Conservation (phyloP, 2,329 filamentous ascomycete species). For the Pseudocercospora vitis region DNA sequence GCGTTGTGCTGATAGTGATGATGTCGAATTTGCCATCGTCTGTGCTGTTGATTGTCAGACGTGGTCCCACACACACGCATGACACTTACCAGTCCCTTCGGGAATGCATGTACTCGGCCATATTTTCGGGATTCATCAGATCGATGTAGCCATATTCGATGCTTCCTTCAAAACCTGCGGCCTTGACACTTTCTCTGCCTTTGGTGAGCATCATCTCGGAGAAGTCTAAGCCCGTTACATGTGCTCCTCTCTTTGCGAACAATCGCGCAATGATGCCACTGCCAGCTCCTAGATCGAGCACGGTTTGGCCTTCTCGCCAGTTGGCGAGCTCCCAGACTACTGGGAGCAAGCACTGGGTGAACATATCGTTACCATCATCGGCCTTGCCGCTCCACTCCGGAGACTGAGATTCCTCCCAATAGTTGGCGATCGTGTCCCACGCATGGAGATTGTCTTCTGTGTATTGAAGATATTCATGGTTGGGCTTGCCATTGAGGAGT, state of each 20-base stretch:
- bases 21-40: conserved; percentile 44
- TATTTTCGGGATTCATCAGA: conserved; percentile 40
- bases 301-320: conserved; percentile 33
- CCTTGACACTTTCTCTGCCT: conserved; percentile 34
- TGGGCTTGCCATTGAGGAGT: conserved; percentile 8
- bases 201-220: conserved; percentile 44
- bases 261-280: conserved; percentile 52
- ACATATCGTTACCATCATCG: conserved; percentile 48
- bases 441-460: conserved; percentile 20
- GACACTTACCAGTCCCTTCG: neutral
- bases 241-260: conserved; percentile 41
- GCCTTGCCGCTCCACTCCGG: conserved; percentile 16
- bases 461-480: conserved; percentile 5
- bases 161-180: conserved; percentile 15
- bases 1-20: conserved; percentile 49
- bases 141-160: conserved; percentile 43
- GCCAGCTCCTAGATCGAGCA: conserved; percentile 53
- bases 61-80: neutral
- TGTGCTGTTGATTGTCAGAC: neutral
- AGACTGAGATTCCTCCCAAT: conserved; percentile 43
- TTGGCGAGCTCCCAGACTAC: conserved; percentile 42
- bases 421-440: conserved; percentile 47
- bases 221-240: conserved; percentile 50
- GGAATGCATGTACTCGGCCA: conserved; percentile 35
- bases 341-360: conserved; percentile 46